phyloP scores from a whole-genome alignment of 805 yeast genomes.

The Candida silvicultrix region DNA sequence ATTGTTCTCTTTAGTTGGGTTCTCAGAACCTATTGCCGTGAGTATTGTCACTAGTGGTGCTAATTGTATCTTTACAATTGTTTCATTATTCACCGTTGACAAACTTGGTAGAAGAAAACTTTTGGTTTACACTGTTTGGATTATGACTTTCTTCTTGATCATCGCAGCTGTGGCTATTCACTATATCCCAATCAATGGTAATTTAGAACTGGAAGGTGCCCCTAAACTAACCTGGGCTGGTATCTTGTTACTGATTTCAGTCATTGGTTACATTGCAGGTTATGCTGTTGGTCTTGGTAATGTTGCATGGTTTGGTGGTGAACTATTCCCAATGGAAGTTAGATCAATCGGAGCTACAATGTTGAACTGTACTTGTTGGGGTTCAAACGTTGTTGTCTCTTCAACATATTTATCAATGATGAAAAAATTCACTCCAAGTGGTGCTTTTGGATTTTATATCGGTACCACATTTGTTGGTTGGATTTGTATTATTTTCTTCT shows the following conservation, averaged over 20 bases:
- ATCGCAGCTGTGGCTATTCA: constrained; percentile 25
- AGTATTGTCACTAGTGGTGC: constrained; percentile 49
- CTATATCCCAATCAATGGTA: constrained; percentile 1
- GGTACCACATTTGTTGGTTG: constrained; percentile 27
- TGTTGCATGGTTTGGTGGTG: constrained; percentile 40
- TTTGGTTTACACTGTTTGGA: constrained; percentile 35
- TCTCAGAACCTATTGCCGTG: constrained; percentile 47
- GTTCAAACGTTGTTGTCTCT: constrained; percentile 31
- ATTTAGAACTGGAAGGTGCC: not conserved
- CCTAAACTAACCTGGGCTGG: constrained; percentile 2
- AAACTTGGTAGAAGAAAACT: constrained; percentile 39
- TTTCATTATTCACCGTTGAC: constrained; percentile 45
- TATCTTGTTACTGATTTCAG: constrained; percentile 22
- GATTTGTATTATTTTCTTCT: constrained; percentile 31
- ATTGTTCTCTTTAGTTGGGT: constrained; percentile 45
- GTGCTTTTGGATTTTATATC: constrained; percentile 30
- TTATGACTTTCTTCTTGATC: constrained; percentile 30
- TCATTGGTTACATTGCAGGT: constrained; percentile 32
- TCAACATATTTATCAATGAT: constrained; percentile 29
- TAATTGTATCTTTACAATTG: constrained; percentile 48
- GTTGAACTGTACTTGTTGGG: constrained; percentile 38
- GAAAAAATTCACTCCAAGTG: constrained; percentile 22
- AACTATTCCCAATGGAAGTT: constrained; percentile 34
- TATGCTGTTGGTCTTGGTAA: constrained; percentile 39
- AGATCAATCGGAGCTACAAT: constrained; percentile 36